Base-by-base conservation (phyloP, 345 rosid species). In the Tarenaya hassleriana region DNA sequence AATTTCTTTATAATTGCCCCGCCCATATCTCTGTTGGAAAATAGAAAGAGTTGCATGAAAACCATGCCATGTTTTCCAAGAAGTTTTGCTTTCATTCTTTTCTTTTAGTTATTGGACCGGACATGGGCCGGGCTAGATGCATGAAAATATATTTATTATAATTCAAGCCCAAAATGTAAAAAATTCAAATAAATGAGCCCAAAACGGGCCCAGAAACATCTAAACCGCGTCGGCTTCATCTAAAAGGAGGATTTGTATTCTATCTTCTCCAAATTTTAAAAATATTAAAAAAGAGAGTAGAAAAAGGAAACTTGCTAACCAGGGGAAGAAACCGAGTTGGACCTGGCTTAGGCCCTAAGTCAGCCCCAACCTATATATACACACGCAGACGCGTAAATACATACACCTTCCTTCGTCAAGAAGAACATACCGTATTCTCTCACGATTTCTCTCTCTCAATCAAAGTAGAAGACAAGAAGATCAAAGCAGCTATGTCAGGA, bases 291-390 rank as follows among this genome's bases (percentile, higher is more conserved):
- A 18, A 10, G 24, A 35, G 32, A 43, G 17, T 16, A 42, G 56
- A 58, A 64, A 55, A 50, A 12, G 16, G 0, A 56, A 35, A 56
- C 24, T 50, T 50, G 47, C 10, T 46, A 44, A 56, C 21, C 27
- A 21, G 40, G 40, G 32, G 63, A 59, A 59, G 63, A 29, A 59
- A 11, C 61, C 69, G 50, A 57, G 41, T 64, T 56, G 27, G 47
- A 29, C 15, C 59, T 76, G 82, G 58, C 84, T 78, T 82, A 18
- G 46, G 34, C 72, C 20, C 47, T 62, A 79, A 79, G 79, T 52
- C 59, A 51, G 31, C 34, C 58, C 56, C 70, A 73, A 41, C 32
- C 27, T 55, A 34, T 51, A 12, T 16, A 21, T 68, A 59, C 45
- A 55, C 43, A 63, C 24, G 5, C 46, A 3, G 20, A 16, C 10